phyloP scores from a whole-genome alignment of 768 basidiomycete species.

The Rhodotorula toruloides region DNA sequence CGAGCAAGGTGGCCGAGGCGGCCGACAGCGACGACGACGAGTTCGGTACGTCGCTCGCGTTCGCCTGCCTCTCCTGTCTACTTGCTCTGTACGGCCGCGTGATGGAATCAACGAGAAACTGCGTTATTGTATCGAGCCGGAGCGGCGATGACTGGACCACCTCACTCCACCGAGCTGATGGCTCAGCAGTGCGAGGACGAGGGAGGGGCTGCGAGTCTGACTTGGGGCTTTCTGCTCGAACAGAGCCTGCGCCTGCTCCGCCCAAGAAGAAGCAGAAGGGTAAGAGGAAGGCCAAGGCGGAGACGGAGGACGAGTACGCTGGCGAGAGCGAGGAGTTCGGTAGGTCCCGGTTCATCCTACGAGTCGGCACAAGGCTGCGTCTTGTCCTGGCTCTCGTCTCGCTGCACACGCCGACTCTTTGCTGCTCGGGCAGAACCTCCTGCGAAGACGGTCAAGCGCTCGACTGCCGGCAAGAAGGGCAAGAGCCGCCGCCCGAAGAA shows the following conservation, averaged over 20 bases:
- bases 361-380: no score
- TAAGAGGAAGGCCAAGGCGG: background rate
- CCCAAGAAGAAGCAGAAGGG: background rate
- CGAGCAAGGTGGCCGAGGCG: background rate
- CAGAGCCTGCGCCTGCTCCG: background rate
- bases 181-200: no score
- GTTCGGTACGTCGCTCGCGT: no score
- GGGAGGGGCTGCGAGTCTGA: background rate
- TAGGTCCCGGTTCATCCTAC: background rate
- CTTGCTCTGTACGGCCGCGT: no score
- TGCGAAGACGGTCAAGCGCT: slow-evolving; percentile 2
- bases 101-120: no score
- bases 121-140: no score
- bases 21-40: background rate
- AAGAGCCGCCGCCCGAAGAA: slow-evolving; percentile 5
- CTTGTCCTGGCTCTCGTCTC: no score
- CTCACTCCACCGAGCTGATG: no score
- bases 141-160: no score
- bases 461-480: background rate
- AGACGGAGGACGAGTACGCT: background rate
- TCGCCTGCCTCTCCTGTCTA: no score
- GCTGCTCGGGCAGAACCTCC: background rate
- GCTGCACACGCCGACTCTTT: background rate
- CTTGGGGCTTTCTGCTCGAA: rapidly evolving
- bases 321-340: background rate